Evolutionary conservation across 371 early-diverging fungal genomes (phyloP).

Genomic region (Apophysomyces trapeziformis): DNA sequence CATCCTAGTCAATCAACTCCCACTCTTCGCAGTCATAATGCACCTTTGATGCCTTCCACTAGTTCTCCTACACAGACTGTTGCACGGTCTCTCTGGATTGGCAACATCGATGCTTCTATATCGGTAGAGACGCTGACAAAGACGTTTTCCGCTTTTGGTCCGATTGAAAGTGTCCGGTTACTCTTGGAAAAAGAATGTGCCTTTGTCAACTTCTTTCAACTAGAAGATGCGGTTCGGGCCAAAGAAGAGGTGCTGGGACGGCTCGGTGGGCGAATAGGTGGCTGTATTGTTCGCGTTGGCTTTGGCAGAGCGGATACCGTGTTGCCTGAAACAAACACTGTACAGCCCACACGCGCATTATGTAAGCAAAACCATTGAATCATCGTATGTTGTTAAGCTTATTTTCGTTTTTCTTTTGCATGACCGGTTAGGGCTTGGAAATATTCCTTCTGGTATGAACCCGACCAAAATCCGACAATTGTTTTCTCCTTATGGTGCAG

Average conservation of each 20-base stretch:
- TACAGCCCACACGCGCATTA: constrained; percentile 54
- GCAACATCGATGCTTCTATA: constrained; percentile 85
- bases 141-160: constrained; percentile 88
- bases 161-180: constrained; percentile 91
- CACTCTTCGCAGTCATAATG: constrained; percentile 28
- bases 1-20: constrained; percentile 45
- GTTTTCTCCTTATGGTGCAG: constrained; percentile 84
- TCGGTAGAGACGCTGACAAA: constrained; percentile 80
- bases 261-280: constrained; percentile 77
- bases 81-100: constrained; percentile 94
- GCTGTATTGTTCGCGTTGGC: constrained; percentile 84
- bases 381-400: not conserved
- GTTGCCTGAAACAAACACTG: constrained; percentile 35
- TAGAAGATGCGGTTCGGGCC: constrained; percentile 90
- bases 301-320: constrained; percentile 89
- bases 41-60: constrained; percentile 23
- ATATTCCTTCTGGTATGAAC: constrained; percentile 83
- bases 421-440: constrained; percentile 82
- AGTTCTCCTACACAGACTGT: constrained; percentile 52
- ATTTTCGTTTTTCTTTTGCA: too few species aligned
- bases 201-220: constrained; percentile 87
- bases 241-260: constrained; percentile 82
- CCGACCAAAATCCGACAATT: constrained; percentile 75
- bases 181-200: constrained; percentile 96
- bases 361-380: constrained; percentile 35